phyloP scores from a whole-genome alignment of 176 grass and related monocot species.

The Puya raimondii region DNA sequence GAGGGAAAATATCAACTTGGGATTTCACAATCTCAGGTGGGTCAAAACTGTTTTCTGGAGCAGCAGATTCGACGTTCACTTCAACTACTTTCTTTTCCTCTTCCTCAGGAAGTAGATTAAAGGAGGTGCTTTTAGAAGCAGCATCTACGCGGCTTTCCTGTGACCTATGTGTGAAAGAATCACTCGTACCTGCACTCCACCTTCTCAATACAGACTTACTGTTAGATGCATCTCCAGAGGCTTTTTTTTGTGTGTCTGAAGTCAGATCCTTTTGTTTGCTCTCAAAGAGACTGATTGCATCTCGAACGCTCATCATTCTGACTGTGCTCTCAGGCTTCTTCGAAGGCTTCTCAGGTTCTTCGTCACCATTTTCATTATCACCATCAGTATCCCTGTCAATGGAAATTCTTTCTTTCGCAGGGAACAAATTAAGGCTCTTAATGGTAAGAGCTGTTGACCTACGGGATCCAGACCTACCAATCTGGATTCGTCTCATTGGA shows the following conservation, averaged over 20 bases:
- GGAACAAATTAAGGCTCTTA: constrained; percentile 90
- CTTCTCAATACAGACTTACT: constrained; percentile 82
- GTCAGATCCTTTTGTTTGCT: constrained; percentile 77
- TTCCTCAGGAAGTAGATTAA: constrained; percentile 17
- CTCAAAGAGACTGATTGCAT: constrained; percentile 94
- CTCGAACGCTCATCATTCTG: constrained; percentile 92
- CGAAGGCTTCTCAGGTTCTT: constrained; percentile 46
- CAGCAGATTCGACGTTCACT: constrained; percentile 28
- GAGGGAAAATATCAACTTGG: constrained; percentile 15
- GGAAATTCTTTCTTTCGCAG: constrained; percentile 59
- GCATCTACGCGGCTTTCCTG: constrained; percentile 53
- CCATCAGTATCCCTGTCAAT: constrained; percentile 52
- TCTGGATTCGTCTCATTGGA: constrained; percentile 95
- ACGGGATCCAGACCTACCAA: constrained; percentile 91
- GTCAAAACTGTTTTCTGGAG: constrained; percentile 7
- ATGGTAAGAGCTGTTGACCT: constrained; percentile 82
- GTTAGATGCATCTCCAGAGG: constrained; percentile 36
- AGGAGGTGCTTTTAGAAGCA: constrained; percentile 39
- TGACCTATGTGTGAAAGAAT: constrained; percentile 37
- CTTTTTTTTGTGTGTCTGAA: constrained; percentile 52
- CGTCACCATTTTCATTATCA: constrained; percentile 44
- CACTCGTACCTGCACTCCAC: constrained; percentile 88
- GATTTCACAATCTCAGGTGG: constrained; percentile 18
- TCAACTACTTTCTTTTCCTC: constrained; percentile 34
- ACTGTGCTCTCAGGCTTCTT: constrained; percentile 70